A percentile compares a stretch with the other conserved stretches of the same genome.
Conservation (phyloP, 257 asterid species). For the Jasminum sambac region DNA sequence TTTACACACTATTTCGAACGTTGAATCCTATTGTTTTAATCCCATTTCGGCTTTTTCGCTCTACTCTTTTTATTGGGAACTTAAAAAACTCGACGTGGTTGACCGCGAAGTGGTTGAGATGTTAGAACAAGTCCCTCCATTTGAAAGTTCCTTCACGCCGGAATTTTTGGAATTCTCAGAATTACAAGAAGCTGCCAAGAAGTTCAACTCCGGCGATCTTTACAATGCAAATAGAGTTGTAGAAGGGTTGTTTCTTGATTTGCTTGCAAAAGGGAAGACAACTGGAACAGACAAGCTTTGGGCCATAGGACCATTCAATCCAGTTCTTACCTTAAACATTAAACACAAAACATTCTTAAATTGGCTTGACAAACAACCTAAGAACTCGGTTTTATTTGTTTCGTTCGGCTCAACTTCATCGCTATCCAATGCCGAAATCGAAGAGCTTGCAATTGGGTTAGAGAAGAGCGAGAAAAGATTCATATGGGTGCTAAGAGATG, state of each 20-base stretch:
- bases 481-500: constrained; percentile 50
- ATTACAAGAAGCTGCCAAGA: constrained; percentile 4
- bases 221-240: constrained; percentile 38
- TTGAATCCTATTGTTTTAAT: constrained; percentile 45
- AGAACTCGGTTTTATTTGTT: constrained; percentile 36
- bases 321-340: not conserved
- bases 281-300: constrained; percentile 23
- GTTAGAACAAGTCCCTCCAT: constrained; percentile 21
- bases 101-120: constrained; percentile 8
- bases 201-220: constrained; percentile 27
- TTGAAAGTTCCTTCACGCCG: constrained; percentile 16
- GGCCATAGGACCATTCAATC: constrained; percentile 42
- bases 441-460: constrained; percentile 43
- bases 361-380: constrained; percentile 49
- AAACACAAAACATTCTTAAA: constrained; percentile 28
- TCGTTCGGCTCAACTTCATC: constrained; percentile 48
- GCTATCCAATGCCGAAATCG: constrained; percentile 31
- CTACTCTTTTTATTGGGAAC: constrained; percentile 22
- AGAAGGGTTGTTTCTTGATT: constrained; percentile 39
- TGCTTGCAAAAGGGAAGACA: constrained; percentile 24
- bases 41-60: constrained; percentile 33
- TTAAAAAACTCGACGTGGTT: constrained; percentile 14
- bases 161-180: constrained; percentile 20
- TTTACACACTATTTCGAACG: constrained; percentile 33
- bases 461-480: constrained; percentile 39